Base-by-base conservation (phyloP, 768 basidiomycete genomes). In the Roridomyces roridus region DNA sequence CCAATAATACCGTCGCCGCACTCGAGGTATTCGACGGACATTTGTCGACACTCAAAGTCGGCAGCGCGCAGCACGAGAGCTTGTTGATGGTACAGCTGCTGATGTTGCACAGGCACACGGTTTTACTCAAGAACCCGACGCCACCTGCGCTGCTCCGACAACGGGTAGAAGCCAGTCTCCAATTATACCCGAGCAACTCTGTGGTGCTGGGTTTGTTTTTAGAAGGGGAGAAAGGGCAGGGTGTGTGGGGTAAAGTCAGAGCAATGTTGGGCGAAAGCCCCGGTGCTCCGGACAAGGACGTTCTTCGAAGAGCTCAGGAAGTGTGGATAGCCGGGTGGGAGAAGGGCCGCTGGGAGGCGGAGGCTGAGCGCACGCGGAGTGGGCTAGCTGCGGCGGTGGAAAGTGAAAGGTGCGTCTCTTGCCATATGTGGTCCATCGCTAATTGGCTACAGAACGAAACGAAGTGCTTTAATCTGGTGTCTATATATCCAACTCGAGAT, bases 241-340 rank as follows among this genome's bases (percentile, higher is more conserved):
- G 88, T 0, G 78, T 90, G 21, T 92, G 92, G 91, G 91, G 91
- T 6, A 78, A 83, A 23, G 83, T 92, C 28, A 73, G 87, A 55
- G 70, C 74, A 15, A 76, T 84, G 47, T 63, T 89, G 29, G 84
- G 86, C 1, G 84, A 84, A 49, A 77, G 72, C 31, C 31, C 31
- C 25, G 72, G 70, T 10, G 71, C 66, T 9, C 73, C 70, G 50
- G 75, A 79, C 53, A 91, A 89, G 68, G 80, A 78, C 51, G 74
- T 92, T 14, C 70, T 78, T 36, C 75, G 89, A 66, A 74, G 87
- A 51, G 72, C 83, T 4, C 78, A 83, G 59, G 90, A 94, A 63
- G 83, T 91, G 0, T 94, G 92, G 91, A 75, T 91, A 2, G 84
- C 85, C 10, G 81, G 87, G n/a, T 92, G 90, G 91, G 87, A 91